phyloP scores from a whole-genome alignment of 2,329 filamentous ascomycete genomes.

The Trichoderma asperellum region DNA sequence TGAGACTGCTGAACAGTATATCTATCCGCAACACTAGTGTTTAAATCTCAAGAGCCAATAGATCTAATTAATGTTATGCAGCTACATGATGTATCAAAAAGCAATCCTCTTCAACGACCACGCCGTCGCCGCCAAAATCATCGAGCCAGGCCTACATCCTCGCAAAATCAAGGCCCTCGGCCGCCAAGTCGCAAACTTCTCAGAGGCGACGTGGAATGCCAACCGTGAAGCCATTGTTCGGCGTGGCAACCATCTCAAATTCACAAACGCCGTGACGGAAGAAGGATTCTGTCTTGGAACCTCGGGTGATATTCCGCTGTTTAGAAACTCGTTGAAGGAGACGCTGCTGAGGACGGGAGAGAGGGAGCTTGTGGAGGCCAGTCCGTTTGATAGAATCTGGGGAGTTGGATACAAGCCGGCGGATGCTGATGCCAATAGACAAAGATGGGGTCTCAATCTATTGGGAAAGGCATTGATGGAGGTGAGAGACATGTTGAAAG shows the following conservation, averaged over 20 bases:
- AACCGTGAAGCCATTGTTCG: slow-evolving; percentile 59
- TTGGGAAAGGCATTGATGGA: slow-evolving; percentile 65
- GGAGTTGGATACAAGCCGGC: slow-evolving; percentile 63
- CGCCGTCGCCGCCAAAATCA: slow-evolving; percentile 52
- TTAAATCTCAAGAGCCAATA: background rate
- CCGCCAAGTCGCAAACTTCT: slow-evolving; percentile 57
- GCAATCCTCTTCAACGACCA: slow-evolving; percentile 54
- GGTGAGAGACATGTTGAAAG: slow-evolving; percentile 56
- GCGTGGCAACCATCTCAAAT: slow-evolving; percentile 63
- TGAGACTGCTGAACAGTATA: slow-evolving; percentile 57
- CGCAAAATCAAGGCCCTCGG: slow-evolving; percentile 58
- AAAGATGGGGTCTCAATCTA: slow-evolving; percentile 66
- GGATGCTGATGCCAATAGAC: slow-evolving; percentile 52
- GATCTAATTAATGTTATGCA: slow-evolving; percentile 31
- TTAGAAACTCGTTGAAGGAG: slow-evolving; percentile 48
- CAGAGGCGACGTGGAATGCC: slow-evolving; percentile 54
- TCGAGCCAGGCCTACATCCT: slow-evolving; percentile 49
- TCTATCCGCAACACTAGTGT: background rate
- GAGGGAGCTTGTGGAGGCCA: slow-evolving; percentile 64
- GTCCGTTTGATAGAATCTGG: slow-evolving; percentile 66
- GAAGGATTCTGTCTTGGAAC: slow-evolving; percentile 36
- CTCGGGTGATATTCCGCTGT: slow-evolving; percentile 30
- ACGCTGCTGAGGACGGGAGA: slow-evolving; percentile 62
- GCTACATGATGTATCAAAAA: slow-evolving; percentile 61
- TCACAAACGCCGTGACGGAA: slow-evolving; percentile 49